These are phyloP conservation scores for Calocybe gambosa DNA, from an alignment of 1,284 basidiomycete species.

Conservation along the genomic window DNA sequence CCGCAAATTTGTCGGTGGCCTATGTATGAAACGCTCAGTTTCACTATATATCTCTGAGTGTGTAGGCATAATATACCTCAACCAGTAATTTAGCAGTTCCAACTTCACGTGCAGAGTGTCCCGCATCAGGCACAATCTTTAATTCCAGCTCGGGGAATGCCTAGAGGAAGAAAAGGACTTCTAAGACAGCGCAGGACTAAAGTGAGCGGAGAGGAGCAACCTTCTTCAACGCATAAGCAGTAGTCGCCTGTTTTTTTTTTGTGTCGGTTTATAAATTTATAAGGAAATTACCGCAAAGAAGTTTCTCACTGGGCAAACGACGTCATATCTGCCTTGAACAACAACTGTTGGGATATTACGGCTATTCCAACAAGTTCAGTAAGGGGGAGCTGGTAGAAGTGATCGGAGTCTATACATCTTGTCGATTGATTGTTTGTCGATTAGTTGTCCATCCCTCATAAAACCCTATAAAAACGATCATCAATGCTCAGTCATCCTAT, in stretches of 20 bases:
- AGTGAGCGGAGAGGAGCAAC: conserved; percentile 17
- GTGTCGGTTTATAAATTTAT: background rate
- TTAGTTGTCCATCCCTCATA: conserved; percentile 84
- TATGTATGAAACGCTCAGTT: conserved; percentile 13
- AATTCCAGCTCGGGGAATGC: conserved; percentile 79
- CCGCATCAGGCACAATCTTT: conserved; percentile 84
- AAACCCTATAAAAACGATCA: conserved; percentile 51
- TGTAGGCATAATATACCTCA: conserved; percentile 39
- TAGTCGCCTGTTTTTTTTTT: conserved; percentile 52
- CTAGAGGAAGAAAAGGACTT: conserved; percentile 19
- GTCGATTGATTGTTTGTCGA: conserved; percentile 79
- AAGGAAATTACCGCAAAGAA: background rate
- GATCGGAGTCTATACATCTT: conserved; percentile 63
- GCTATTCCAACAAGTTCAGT: conserved; percentile 30
- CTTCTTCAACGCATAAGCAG: conserved; percentile 76
- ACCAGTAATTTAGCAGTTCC: conserved; percentile 72
- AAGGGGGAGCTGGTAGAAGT: background rate
- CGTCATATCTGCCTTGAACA: conserved; percentile 84
- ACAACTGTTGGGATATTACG: conserved; percentile 81
- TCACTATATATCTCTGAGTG: too few relatives aligned
- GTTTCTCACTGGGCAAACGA: conserved; percentile 63
- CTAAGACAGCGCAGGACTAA: background rate
- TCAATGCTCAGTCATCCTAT: background rate
- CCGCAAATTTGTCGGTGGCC: conserved; percentile 41
- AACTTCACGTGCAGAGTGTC: conserved; percentile 80